Evolutionary conservation across 2,329 filamentous ascomycete species (phyloP).

Genomic region (Exophiala dermatitidis): DNA sequence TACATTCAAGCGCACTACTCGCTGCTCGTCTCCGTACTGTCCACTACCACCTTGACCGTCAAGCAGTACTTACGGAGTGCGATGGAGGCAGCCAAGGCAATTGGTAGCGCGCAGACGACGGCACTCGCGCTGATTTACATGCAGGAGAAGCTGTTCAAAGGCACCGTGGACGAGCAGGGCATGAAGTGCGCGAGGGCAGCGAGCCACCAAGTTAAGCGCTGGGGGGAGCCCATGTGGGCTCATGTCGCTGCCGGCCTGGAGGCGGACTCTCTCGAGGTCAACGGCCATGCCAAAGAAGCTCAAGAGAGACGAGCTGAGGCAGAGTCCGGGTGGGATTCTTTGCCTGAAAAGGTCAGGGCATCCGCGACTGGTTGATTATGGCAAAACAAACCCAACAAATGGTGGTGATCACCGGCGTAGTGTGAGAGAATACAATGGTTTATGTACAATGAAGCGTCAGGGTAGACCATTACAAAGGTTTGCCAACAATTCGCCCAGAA

Average conservation of each 20-base stretch:
- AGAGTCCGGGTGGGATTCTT: slow-evolving; percentile 33
- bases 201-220: slow-evolving; percentile 59
- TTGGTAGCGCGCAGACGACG: slow-evolving; percentile 71
- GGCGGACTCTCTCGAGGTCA: slow-evolving; percentile 64
- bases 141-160: slow-evolving; percentile 73
- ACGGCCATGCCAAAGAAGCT: slow-evolving; percentile 56
- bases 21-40: slow-evolving; percentile 62
- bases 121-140: slow-evolving; percentile 79
- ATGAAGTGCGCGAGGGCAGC: slow-evolving; percentile 68
- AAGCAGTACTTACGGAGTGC: slow-evolving; percentile 72
- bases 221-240: slow-evolving; percentile 67
- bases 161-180: slow-evolving; percentile 72
- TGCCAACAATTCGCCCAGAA: too few species aligned
- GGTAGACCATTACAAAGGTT: too few species aligned
- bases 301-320: slow-evolving; percentile 41
- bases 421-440: too few species aligned
- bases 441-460: too few species aligned
- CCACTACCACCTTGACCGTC: slow-evolving; percentile 62
- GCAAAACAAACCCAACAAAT: too few species aligned
- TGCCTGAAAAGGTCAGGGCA: slow-evolving; percentile 29
- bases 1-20: slow-evolving; percentile 73
- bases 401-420: too few species aligned
- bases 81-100: slow-evolving; percentile 60
- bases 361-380: neutral
- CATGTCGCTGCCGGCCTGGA: slow-evolving; percentile 75